Evolutionary conservation across 139 green algal species (phyloP), one percentile per base, ranked within the genome.

Genomic region (Tetradesmus obliquus): DNA sequence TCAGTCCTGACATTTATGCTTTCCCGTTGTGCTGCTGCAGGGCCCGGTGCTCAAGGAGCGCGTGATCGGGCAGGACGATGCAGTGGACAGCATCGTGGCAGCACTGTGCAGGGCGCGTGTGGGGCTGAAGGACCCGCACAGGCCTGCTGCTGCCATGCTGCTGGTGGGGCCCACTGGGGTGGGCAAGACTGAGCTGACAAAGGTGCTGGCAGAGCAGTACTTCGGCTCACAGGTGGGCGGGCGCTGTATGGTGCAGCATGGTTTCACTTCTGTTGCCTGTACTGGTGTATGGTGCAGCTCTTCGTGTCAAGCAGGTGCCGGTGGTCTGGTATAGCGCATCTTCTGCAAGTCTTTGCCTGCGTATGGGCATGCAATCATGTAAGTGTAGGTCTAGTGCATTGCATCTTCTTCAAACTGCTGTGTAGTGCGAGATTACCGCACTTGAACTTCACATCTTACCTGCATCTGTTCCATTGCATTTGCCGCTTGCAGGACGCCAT

Each of bases 161-260:
- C 99, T 99, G 89, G 96, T 99, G 85, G 98, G 98, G 9, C 98
- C 98, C 51, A 99, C 98, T 0, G 94, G 98, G 32, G 98, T 99
- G 19, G 98, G 98, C 88, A 99, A 99, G 95, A 99, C 98, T 1
- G 98, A 99, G 97, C 97, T 99, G 71, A 96, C 96, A 71, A 99
- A 99, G 94, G 96, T 97, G 69, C 94, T 99, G 45, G 97, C 98
- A 2, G 94, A 97, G 88, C 91, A 94, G 88, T 96, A 96, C 93
- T 97, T 93, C 87, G 95, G 94, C 53, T 90, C 82, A 19, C 88
- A 92, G 88, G 88, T 92, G 62, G 57, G 57, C 57, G 57, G 57
- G 57, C 57, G 57, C 9, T 55, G 45, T 87, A 32, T 87, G 80
- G 5, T 58, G 45, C 13, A 32, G 45, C 13, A 58, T 8, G 22